Evolutionary conservation across 2,329 filamentous ascomycete genomes (phyloP).

Genomic region (Diaporthe citriasiana): DNA sequence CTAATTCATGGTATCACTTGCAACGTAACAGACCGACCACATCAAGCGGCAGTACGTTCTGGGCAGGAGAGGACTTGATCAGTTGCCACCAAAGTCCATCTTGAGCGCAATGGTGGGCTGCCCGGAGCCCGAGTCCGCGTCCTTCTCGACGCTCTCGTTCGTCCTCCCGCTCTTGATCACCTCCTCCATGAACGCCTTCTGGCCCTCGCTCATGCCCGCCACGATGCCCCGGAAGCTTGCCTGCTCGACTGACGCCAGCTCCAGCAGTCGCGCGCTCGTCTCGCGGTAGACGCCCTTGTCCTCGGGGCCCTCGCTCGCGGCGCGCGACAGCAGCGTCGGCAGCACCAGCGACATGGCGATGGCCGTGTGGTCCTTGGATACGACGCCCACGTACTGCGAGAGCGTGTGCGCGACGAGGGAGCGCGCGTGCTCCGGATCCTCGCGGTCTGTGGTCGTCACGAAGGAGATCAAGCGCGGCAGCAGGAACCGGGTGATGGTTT

Average conservation of each 20-base stretch:
- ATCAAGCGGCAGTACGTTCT: background rate
- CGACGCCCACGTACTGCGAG: constrained; percentile 74
- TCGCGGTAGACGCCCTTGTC: constrained; percentile 74
- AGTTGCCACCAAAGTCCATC: constrained; percentile 83
- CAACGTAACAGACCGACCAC: background rate
- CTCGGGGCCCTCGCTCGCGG: constrained; percentile 72
- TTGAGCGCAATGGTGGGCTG: constrained; percentile 92
- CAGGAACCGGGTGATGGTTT: constrained; percentile 80
- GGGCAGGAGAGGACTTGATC: background rate
- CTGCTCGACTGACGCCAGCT: constrained; percentile 84
- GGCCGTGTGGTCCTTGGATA: constrained; percentile 61
- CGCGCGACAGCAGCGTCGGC: constrained; percentile 81
- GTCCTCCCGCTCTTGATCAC: constrained; percentile 78
- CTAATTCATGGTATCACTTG: constrained; percentile 14
- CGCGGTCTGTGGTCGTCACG: constrained; percentile 75
- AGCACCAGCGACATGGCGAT: constrained; percentile 82
- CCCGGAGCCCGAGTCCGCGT: constrained; percentile 59
- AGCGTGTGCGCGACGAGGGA: constrained; percentile 80
- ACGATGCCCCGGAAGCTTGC: constrained; percentile 81
- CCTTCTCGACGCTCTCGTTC: constrained; percentile 57
- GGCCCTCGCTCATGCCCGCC: constrained; percentile 75
- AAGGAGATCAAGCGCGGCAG: constrained; percentile 84
- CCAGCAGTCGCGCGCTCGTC: constrained; percentile 82
- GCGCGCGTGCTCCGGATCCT: constrained; percentile 85
- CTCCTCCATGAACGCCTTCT: constrained; percentile 84